A percentile compares a stretch with the other conserved stretches of the same genome.
phyloP scores from a whole-genome alignment of 768 basidiomycete genomes.

The Mycena amicta region DNA sequence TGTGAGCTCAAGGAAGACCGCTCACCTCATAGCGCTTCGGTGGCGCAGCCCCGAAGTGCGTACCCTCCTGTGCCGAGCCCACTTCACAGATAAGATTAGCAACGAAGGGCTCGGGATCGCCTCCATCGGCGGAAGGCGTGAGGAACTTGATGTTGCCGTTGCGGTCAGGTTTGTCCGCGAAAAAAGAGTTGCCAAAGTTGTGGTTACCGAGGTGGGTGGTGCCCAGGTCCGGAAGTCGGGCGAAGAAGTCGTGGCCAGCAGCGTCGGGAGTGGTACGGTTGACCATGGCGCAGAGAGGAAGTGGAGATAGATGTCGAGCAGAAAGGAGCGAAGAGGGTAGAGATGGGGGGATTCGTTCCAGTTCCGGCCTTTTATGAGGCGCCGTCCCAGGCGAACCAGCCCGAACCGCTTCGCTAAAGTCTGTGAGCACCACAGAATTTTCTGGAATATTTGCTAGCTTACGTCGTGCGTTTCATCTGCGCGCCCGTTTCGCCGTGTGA shows the following conservation, averaged over 20 bases:
- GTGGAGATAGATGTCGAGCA: too few species aligned
- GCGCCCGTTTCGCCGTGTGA: too few species aligned
- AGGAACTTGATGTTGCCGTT: conserved; percentile 2
- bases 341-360: too few species aligned
- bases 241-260: not conserved
- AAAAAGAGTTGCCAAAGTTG: not conserved
- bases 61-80: conserved; percentile 8
- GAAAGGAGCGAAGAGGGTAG: too few species aligned
- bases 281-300: too few species aligned
- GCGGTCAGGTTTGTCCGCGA: not conserved
- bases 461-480: too few species aligned
- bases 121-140: not conserved
- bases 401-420: too few species aligned
- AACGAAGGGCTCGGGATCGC: too few species aligned
- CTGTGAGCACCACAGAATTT: too few species aligned
- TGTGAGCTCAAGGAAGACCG: not conserved
- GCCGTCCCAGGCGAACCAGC: too few species aligned
- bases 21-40: conserved; percentile 1
- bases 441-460: too few species aligned
- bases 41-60: conserved; percentile 3
- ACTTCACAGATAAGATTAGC: conserved; percentile 10
- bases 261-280: not conserved
- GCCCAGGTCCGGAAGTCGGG: not conserved
- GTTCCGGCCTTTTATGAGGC: too few species aligned
- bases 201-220: not conserved